Conservation (phyloP, 2,329 filamentous ascomycete species). For the Phialophora verrucosa region DNA sequence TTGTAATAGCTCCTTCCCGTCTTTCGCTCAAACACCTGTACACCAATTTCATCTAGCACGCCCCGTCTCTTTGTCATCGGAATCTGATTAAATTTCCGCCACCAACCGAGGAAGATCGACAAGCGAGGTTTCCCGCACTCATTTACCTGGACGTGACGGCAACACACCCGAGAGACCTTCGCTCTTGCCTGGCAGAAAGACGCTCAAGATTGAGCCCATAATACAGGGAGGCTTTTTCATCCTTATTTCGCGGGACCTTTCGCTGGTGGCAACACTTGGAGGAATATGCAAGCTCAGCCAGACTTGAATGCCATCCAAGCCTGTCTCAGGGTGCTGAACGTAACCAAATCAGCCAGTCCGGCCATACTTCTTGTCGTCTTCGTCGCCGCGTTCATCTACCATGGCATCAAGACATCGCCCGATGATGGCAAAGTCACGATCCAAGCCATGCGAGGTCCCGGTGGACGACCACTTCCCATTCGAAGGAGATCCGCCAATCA, state of each 20-base stretch:
- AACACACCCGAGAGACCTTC: constrained; percentile 9
- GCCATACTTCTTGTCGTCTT: constrained; percentile 70
- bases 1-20: constrained; percentile 34
- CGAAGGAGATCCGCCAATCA: constrained; percentile 59
- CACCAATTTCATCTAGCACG: constrained; percentile 11
- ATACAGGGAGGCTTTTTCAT: constrained; percentile 37
- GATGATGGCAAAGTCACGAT: constrained; percentile 48
- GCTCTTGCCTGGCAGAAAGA: constrained; percentile 4
- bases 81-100: constrained; percentile 10
- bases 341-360: constrained; percentile 60
- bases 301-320: constrained; percentile 32
- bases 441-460: constrained; percentile 66
- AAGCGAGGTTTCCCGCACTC: constrained; percentile 22
- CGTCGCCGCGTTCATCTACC: constrained; percentile 64
- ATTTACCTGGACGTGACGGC: constrained; percentile 9
- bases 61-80: constrained; percentile 9
- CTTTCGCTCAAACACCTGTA: constrained; percentile 29
- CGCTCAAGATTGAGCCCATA: constrained; percentile 10
- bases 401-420: constrained; percentile 63
- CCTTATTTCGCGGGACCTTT: constrained; percentile 31
- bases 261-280: constrained; percentile 17
- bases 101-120: constrained; percentile 28
- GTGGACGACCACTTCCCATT: constrained; percentile 83
- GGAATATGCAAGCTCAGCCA: constrained; percentile 32
- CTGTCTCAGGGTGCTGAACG: constrained; percentile 35